Evolutionary conservation across 495 filamentous ascomycete species (phyloP), one percentile per base, ranked within the genome.

Genomic region (Penicillium riverlandense): DNA sequence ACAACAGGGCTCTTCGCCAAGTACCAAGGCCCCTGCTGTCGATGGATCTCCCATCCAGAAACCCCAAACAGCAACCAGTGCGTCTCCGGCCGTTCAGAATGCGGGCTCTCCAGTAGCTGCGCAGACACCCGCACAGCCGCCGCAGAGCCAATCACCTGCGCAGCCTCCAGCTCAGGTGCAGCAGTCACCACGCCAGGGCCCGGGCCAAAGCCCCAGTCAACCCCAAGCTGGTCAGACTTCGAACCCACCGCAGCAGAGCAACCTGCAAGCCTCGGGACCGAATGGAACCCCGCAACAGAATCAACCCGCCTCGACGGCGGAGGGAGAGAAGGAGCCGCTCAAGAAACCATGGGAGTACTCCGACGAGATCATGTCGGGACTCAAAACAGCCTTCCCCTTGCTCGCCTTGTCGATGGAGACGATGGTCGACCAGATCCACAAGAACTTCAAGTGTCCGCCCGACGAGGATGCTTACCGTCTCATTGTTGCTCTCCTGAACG

Each of bases 341-440:
- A 87, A 88, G 67, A 88, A 87, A 61, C 82, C 94, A 2, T 97
- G 92, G 92, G 94, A 99, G 57, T 82, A 90, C 53, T 87, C 87
- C 0, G 94, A 99, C 44, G 91, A 97, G 61, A 90, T 97, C 44
- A 88, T 92, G 77, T 84, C 86, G 30, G 82, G 84, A 28, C 79
- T 99, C 37, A 96, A 97, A 71, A 96, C 90, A 11, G 90, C 90
- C 0, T 97, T 96, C 70, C 94, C 94, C 13, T 72, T 99, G 33
- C 82, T 99, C 47, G 91, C 92, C 4, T 70, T 96, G 30, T 97
- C 92, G 2, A 96, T 99, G 90, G 94, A 99, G 68, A 94, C 90
- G 1, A 97, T 99, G 91, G 89, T 96, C 29, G 94, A 99, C 57
- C 89, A 96, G 65, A 96, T 97, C 50, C 81, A 86, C 63, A 96